phyloP scores from a whole-genome alignment of 495 filamentous ascomycete species.

The Entonaema liquescens region DNA sequence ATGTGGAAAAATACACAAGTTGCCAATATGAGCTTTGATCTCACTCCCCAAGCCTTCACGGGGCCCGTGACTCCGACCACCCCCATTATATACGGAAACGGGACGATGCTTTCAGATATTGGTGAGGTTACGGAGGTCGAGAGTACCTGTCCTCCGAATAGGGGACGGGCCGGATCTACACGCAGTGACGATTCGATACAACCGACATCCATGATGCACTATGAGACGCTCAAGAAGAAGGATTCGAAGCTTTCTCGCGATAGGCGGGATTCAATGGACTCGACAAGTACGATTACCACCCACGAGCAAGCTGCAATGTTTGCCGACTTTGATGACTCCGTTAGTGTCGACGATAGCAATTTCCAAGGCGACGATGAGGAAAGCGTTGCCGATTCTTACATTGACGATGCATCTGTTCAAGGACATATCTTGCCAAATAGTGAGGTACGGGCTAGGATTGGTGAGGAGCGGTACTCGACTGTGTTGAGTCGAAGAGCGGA shows the following conservation, averaged over 20 bases:
- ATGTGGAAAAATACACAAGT: conserved; percentile 57
- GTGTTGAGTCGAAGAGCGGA: conserved; percentile 85
- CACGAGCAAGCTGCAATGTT: conserved; percentile 56
- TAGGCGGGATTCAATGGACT: conserved; percentile 55
- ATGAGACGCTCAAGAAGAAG: conserved; percentile 52
- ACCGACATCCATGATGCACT: conserved; percentile 32
- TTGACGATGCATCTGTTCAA: conserved; percentile 49
- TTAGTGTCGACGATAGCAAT: conserved; percentile 65
- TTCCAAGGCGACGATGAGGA: conserved; percentile 69
- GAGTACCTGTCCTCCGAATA: conserved; percentile 51
- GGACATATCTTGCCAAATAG: conserved; percentile 18
- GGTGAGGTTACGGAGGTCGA: conserved; percentile 73
- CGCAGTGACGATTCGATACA: conserved; percentile 37
- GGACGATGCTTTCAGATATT: conserved; percentile 75
- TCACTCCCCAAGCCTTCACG: conserved; percentile 54
- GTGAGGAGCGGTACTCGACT: conserved; percentile 63
- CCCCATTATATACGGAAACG: conserved; percentile 67
- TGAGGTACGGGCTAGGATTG: conserved; percentile 12
- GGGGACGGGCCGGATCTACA: conserved; percentile 36
- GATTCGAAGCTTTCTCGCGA: conserved; percentile 49
- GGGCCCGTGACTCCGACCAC: conserved; percentile 64
- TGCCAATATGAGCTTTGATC: conserved; percentile 45
- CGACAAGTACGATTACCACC: conserved; percentile 61
- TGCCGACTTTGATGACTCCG: conserved; percentile 64
- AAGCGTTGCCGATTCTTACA: conserved; percentile 61